These are phyloP conservation scores for Ophiocordyceps camponoti-leonardi DNA, from an alignment of 2,329 filamentous ascomycete species.

Conservation along the genomic window DNA sequence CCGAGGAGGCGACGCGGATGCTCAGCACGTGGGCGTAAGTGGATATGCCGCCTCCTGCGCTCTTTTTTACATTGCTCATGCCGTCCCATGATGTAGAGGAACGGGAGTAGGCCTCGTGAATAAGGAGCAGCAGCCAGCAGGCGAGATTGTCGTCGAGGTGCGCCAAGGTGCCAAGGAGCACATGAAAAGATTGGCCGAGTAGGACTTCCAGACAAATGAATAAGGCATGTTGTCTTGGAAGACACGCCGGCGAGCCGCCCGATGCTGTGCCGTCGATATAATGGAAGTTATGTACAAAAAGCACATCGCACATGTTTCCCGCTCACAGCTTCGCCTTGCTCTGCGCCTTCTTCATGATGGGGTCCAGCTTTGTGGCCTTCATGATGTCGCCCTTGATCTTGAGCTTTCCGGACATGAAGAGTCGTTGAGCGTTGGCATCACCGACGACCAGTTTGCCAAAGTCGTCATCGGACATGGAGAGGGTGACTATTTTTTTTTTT, in stretches of 20 bases:
- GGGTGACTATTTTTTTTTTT: conserved; percentile 48
- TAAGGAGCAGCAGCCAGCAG: conserved; percentile 20
- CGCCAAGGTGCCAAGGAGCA: conserved; percentile 18
- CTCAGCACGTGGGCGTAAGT: conserved; percentile 21
- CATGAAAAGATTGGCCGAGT: conserved; percentile 12
- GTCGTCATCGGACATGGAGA: conserved; percentile 68
- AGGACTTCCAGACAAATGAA: conserved; percentile 1
- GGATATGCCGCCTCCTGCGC: background rate
- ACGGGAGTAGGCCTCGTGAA: conserved; percentile 26
- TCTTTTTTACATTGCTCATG: background rate
- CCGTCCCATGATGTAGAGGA: conserved; percentile 12
- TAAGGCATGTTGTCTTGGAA: background rate
- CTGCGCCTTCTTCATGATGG: conserved; percentile 77
- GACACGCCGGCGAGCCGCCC: background rate
- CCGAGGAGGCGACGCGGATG: conserved; percentile 15
- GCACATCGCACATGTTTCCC: too few species aligned
- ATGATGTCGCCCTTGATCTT: conserved; percentile 98
- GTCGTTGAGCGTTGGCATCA: conserved; percentile 82
- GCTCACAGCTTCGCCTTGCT: conserved; percentile 65
- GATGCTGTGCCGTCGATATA: background rate
- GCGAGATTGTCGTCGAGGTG: conserved; percentile 24
- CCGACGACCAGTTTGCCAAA: conserved; percentile 70
- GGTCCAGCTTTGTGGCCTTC: conserved; percentile 96
- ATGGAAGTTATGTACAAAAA: background rate
- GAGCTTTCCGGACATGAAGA: conserved; percentile 97